Base-by-base conservation (phyloP, 2,329 filamentous ascomycete genomes). In the Onygenales sp. region DNA sequence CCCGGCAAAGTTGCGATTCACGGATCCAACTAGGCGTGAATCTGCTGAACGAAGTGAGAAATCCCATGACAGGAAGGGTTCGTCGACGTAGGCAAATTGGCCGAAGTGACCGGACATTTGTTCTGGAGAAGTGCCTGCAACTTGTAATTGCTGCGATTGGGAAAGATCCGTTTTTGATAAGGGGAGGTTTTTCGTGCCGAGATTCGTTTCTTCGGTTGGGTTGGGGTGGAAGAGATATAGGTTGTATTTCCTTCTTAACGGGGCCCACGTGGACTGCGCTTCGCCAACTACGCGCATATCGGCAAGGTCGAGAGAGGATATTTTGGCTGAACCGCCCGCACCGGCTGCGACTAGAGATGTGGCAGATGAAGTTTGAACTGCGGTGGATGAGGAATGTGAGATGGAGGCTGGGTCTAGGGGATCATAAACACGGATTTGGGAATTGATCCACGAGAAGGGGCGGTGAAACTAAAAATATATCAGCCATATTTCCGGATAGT, bases 1-100 rank as follows among this genome's bases (percentile, higher is more conserved):
- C 2, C 82, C 82, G 14, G 67, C 72, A 59, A 84, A 85, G 59
- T 83, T 80, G 56, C 82, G 78, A 59, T 84, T 84, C 3, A 85
- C 82, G 2, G 77, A 80, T 43, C 82, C 82, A 52, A 84, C 75
- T 10, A 81, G 66, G 2, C 67, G 69, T 43, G 69, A 64, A 27
- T 79, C 71, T 51, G 77, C 74, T 2, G 76, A 75, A 36, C 72
- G 73, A 3, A 85, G 71, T 8, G 77, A 76, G 64, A 85, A 85
- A 64, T 85, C 80, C 81, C 81, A 85, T 7, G 80, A 83, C 0
- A 85, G 66, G 61, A 83, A 80, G 0, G 78, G 80, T 60, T 84
- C 82, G 60, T 84, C 74, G 9, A 85, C 77, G 44, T 78, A 76
- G 3, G 82, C 82, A 61, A 85, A 85, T 59, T 84, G 82, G 13